Conservation (phyloP, 139 green algal genomes). For the Micromonas pusilla region DNA sequence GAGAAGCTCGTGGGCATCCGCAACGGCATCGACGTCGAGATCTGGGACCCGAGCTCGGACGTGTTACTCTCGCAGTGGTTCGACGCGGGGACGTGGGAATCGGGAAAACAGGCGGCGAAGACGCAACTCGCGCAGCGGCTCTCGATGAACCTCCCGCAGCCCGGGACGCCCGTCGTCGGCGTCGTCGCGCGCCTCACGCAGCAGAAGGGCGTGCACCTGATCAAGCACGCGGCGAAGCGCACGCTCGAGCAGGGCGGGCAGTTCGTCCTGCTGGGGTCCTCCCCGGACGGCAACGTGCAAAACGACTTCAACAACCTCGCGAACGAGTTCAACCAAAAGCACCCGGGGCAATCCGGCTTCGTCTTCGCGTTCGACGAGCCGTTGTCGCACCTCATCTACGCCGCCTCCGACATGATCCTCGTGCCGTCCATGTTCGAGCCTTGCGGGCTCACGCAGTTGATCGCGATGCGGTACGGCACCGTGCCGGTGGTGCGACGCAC, state of each 20-base stretch:
- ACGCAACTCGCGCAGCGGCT: constrained; percentile 32
- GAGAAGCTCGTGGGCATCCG: constrained; percentile 45
- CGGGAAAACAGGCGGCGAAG: constrained; percentile 52
- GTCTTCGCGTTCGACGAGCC: constrained; percentile 49
- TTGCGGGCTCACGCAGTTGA: constrained; percentile 52
- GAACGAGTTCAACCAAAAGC: constrained; percentile 31
- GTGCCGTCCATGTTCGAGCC: constrained; percentile 52
- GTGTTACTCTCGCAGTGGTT: constrained; percentile 46
- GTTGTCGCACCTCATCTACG: constrained; percentile 52
- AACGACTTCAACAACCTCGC: constrained; percentile 39
- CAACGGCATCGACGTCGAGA: constrained; percentile 95
- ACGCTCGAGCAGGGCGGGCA: constrained; percentile 37
- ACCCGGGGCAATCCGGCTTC: constrained; percentile 30
- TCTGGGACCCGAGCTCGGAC: constrained; percentile 86
- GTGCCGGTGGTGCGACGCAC: constrained; percentile 44
- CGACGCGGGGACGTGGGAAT: constrained; percentile 3
- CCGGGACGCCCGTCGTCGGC: constrained; percentile 38
- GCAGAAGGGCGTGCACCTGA: constrained; percentile 50
- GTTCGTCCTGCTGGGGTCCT: constrained; percentile 42
- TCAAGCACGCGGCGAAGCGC: constrained; percentile 40
- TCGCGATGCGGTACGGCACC: constrained; percentile 52
- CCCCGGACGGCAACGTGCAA: constrained; percentile 38
- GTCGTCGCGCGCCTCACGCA: constrained; percentile 43
- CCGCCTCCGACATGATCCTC: constrained; percentile 42
- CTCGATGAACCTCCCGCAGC: constrained; percentile 16